phyloP scores from a whole-genome alignment of 768 basidiomycete species.

The Mrakia blollopis region DNA sequence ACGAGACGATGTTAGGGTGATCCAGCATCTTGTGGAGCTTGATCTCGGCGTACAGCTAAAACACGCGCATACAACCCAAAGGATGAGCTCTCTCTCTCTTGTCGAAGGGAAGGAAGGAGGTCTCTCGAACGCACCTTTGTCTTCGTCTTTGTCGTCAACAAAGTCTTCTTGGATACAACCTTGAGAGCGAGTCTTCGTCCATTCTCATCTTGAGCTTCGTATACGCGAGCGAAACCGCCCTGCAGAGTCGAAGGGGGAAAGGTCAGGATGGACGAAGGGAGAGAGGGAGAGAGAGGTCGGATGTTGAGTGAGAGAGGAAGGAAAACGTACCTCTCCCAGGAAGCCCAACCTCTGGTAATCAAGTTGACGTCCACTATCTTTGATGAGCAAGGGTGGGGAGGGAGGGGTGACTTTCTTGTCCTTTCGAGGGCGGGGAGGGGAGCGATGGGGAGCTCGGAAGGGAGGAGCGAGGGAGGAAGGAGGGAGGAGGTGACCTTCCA shows the following conservation, averaged over 20 bases:
- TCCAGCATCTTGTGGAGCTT: constrained; percentile 87
- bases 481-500: background rate
- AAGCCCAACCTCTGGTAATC: constrained; percentile 28
- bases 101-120: background rate
- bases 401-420: constrained; percentile 13
- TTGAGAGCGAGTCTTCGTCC: constrained; percentile 76
- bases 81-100: background rate
- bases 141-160: constrained; percentile 94
- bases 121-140: constrained; percentile 63
- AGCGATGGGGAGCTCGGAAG: constrained; percentile 14
- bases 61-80: background rate
- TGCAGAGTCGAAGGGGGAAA: constrained; percentile 33
- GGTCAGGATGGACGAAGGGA: background rate
- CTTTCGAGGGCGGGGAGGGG: constrained; percentile 19
- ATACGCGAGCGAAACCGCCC: constrained; percentile 96
- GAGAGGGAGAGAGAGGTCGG: background rate
- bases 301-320: background rate
- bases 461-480: background rate
- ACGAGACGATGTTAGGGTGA: constrained; percentile 88
- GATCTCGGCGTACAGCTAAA: constrained; percentile 93
- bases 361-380: constrained; percentile 6
- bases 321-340: constrained; percentile 17
- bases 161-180: constrained; percentile 83
- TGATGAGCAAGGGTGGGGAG: constrained; percentile 18
- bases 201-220: constrained; percentile 74